Percentiles rank a stretch among this genome's conserved stretches.
phyloP scores from a whole-genome alignment of 2,329 filamentous ascomycete species.

The Calonectria montana region DNA sequence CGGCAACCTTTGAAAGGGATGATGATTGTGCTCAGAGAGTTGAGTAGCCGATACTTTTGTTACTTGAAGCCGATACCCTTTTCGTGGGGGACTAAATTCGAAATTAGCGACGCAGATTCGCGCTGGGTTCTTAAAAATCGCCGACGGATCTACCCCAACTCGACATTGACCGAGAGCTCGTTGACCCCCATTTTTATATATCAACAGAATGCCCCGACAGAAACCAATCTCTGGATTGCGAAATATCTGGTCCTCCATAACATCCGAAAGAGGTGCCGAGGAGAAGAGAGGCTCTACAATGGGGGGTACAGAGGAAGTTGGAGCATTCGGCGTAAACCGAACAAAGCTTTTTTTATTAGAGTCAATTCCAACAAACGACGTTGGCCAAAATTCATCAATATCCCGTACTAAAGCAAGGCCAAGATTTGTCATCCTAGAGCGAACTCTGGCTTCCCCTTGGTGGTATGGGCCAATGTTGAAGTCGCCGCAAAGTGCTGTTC shows the following conservation, averaged over 20 bases:
- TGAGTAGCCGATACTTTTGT: background rate
- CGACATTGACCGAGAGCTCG: slow-evolving; percentile 20
- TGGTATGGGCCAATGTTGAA: background rate
- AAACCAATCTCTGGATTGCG: background rate
- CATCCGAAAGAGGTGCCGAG: background rate
- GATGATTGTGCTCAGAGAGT: background rate
- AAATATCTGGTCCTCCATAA: slow-evolving; percentile 7
- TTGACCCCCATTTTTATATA: slow-evolving; percentile 19
- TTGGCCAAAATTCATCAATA: background rate
- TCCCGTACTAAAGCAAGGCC: background rate
- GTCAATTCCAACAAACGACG: background rate
- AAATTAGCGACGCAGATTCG: background rate
- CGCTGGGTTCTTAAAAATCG: slow-evolving; percentile 1
- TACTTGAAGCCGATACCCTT: background rate
- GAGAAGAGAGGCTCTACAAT: background rate
- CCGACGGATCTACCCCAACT: slow-evolving; percentile 11
- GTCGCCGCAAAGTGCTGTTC: background rate
- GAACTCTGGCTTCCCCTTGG: background rate
- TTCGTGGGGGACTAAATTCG: background rate
- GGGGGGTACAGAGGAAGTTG: background rate
- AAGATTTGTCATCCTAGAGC: background rate
- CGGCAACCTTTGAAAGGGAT: background rate
- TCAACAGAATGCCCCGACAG: slow-evolving; percentile 21
- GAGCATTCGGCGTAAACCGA: background rate
- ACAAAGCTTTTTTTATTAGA: background rate